Evolutionary conservation across 345 rosid species (phyloP).

Genomic region (Erysimum cheiranthoides): DNA sequence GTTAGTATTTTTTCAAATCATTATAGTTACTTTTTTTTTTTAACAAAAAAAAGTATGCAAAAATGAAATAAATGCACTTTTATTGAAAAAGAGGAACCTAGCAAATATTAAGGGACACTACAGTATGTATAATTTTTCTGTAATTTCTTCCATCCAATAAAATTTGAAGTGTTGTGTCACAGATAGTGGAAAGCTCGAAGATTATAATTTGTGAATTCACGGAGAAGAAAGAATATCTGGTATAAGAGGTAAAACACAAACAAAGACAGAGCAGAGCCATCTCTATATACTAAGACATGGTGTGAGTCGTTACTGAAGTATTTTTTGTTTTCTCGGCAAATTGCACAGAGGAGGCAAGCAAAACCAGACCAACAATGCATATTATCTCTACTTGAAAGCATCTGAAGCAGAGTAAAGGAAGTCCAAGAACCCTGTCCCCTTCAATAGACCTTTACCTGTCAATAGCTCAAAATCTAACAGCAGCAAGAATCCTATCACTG

Average conservation of each 20-base stretch:
- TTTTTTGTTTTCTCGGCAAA: conserved; percentile 21
- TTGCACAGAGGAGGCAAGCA: conserved; percentile 17
- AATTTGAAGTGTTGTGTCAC: background rate
- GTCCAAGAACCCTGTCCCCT: conserved; percentile 94
- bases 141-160: background rate
- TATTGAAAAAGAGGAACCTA: no score
- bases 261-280: conserved; percentile 24
- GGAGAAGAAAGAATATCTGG: conserved; percentile 32
- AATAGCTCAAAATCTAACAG: conserved; percentile 90
- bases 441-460: conserved; percentile 93
- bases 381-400: conserved; percentile 64
- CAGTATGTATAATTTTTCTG: no score
- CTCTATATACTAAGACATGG: conserved; percentile 36
- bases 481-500: conserved; percentile 82
- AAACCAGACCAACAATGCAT: conserved; percentile 29
- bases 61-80: no score
- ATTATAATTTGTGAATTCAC: conserved; percentile 5
- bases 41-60: no score
- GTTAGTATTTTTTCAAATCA: no score
- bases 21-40: no score
- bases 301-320: conserved; percentile 21
- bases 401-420: conserved; percentile 68
- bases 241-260: conserved; percentile 9
- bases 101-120: no score
- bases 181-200: background rate